Base-by-base conservation (phyloP, 352 stramenopile genomes). In the Phytophthora cactorum region DNA sequence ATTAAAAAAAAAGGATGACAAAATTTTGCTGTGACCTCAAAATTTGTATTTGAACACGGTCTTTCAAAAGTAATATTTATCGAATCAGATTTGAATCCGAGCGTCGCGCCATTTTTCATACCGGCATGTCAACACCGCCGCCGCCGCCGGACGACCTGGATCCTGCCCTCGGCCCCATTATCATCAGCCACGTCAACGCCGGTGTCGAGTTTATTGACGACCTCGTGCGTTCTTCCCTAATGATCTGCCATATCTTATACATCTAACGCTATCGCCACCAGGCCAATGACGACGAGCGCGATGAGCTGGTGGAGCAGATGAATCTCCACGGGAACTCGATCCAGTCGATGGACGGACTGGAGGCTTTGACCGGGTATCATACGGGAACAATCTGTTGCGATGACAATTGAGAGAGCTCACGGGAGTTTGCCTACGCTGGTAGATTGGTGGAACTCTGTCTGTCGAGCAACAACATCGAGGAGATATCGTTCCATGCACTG, bases 401-500 rank as follows among this genome's bases (percentile, higher is more conserved):
- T 4, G 9, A 55, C 14, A 54, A 12, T 39, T 47, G 36, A 53
- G 3, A 49, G 10, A 31, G 51, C 50, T 66, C 14, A 50, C 15
- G 39, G 15, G 43, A 59, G 5, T 29, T 63, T 43, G 27, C 57
- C 5, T 38, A 3, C 52, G n/a, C 11, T 22, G 9, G 52, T 52
- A 86, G 74, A 34, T 62, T 95, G 8, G 66, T 79, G 10, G 87
- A 95, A 59, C 75, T 93, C 17, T 95, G 84, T 68, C 70, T 95
- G n/a, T 93, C 86, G 1, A 93, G 85, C 59, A 94, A 93, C 56
- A 81, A 52, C 55, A 86, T 95, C n/a, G 70, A 93, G 76, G 82
- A 89, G 36, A 69, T 90, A n/a, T 82, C 77, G 11, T 90, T 89
- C 46, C 66, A 82, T 25, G 74, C 83, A 11, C 61, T 95, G 41